phyloP scores from a whole-genome alignment of 768 basidiomycete genomes.

The Kwoniella europaea region DNA sequence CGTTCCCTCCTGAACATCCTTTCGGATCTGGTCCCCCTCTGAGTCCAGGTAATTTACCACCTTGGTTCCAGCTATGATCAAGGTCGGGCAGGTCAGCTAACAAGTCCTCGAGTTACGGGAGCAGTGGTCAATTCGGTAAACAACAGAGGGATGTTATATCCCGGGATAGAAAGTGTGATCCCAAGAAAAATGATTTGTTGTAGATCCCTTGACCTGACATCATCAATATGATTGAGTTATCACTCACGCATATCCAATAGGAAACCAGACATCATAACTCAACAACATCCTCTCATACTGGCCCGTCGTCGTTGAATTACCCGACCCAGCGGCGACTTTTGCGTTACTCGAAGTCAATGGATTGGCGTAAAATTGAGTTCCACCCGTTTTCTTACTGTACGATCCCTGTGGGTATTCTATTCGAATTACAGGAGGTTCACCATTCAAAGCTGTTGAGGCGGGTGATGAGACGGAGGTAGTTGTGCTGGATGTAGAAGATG shows the following conservation, averaged over 20 bases:
- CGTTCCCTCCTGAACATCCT: constrained; percentile 55
- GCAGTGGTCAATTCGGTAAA: too few species aligned
- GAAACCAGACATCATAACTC: constrained; percentile 77
- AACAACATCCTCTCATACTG: constrained; percentile 48
- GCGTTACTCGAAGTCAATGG: constrained; percentile 25
- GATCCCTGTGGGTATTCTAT: constrained; percentile 49
- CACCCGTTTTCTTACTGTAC: constrained; percentile 46
- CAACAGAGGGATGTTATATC: too few species aligned
- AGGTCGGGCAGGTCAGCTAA: constrained; percentile 55
- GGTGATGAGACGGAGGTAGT: constrained; percentile 30
- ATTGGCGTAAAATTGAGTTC: constrained; percentile 45
- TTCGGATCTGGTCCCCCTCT: constrained; percentile 61
- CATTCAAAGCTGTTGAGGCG: constrained; percentile 32
- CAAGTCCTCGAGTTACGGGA: too few species aligned
- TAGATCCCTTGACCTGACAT: too few species aligned
- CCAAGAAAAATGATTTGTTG: too few species aligned
- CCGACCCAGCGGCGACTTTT: constrained; percentile 5
- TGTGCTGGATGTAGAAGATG: constrained; percentile 7
- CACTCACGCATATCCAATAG: constrained; percentile 65
- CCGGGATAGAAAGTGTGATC: too few species aligned
- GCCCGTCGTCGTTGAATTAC: constrained; percentile 28
- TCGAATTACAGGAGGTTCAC: constrained; percentile 40
- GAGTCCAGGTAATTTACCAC: constrained; percentile 82
- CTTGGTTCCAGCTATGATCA: constrained; percentile 67
- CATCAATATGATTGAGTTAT: not conserved